These are phyloP conservation scores for Byssothecium circinans DNA, from an alignment of 2,329 filamentous ascomycete genomes.

Conservation along the genomic window DNA sequence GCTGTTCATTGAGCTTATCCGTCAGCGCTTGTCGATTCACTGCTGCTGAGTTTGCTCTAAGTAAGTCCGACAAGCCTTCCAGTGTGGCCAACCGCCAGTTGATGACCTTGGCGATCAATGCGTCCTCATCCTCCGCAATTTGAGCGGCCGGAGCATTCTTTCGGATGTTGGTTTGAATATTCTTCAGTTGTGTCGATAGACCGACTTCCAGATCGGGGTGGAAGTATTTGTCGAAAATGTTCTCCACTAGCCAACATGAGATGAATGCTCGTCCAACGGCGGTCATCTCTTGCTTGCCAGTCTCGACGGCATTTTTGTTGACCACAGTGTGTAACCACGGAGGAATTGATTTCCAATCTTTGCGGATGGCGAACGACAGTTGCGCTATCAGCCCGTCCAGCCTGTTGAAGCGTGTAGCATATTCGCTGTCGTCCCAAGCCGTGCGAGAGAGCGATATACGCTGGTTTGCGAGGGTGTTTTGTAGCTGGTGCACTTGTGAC, in stretches of 20 bases:
- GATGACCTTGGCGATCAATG: constrained; percentile 81
- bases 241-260: constrained; percentile 84
- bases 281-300: constrained; percentile 97
- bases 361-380: constrained; percentile 91
- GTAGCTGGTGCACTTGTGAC: constrained; percentile 86
- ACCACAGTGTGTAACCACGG: constrained; percentile 77
- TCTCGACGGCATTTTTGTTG: constrained; percentile 80
- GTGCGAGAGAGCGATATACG: constrained; percentile 92
- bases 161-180: constrained; percentile 85
- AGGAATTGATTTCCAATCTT: constrained; percentile 85
- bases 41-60: constrained; percentile 66
- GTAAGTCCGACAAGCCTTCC: constrained; percentile 76
- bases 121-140: constrained; percentile 86
- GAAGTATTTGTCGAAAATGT: constrained; percentile 89
- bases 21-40: constrained; percentile 65
- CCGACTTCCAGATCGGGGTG: constrained; percentile 80
- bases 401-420: constrained; percentile 82
- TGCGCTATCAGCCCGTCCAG: constrained; percentile 94
- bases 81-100: constrained; percentile 93
- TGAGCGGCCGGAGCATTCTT: constrained; percentile 71
- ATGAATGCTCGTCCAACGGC: constrained; percentile 88
- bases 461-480: constrained; percentile 97
- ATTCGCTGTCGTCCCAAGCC: constrained; percentile 93
- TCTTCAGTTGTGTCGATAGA: constrained; percentile 78
- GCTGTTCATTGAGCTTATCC: constrained; percentile 63